Conservation (phyloP, 495 filamentous ascomycete genomes). For the Letharia lupina region DNA sequence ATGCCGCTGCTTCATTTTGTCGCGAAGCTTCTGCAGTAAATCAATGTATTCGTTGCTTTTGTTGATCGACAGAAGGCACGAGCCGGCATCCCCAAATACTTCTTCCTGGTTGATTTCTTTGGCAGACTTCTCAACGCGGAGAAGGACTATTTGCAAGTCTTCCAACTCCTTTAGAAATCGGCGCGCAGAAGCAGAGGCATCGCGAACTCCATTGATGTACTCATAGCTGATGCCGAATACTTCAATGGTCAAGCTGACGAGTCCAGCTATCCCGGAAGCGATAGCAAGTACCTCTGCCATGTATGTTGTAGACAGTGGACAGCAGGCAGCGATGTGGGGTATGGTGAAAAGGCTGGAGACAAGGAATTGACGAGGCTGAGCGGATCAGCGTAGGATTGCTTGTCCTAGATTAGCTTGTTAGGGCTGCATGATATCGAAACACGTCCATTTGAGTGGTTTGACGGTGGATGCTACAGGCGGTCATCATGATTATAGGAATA, state of each 20-base stretch:
- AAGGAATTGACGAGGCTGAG: not conserved
- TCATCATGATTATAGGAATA: no score
- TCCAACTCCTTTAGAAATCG: slow-evolving; percentile 2
- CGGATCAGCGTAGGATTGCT: not conserved
- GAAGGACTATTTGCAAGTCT: not conserved
- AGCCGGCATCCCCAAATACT: not conserved
- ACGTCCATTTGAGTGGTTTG: not conserved
- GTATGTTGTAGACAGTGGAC: not conserved
- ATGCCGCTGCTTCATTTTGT: not conserved
- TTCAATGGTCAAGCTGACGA: slow-evolving; percentile 11
- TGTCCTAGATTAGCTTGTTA: not conserved
- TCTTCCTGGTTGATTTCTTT: not conserved
- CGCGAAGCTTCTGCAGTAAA: not conserved
- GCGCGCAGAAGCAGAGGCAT: slow-evolving; percentile 2
- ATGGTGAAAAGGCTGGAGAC: not conserved
- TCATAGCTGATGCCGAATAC: slow-evolving; percentile 8
- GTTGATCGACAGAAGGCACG: not conserved
- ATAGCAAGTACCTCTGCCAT: slow-evolving; percentile 10
- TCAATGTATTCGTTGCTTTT: slow-evolving; percentile 2
- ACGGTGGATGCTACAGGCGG: no score
- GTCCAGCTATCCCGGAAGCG: slow-evolving; percentile 3
- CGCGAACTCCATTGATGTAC: slow-evolving; percentile 1
- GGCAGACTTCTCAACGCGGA: not conserved
- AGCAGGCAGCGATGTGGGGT: not conserved
- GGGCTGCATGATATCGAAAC: not conserved